Conservation (phyloP, 345 rosid species). For the Hibiscus syriacus region DNA sequence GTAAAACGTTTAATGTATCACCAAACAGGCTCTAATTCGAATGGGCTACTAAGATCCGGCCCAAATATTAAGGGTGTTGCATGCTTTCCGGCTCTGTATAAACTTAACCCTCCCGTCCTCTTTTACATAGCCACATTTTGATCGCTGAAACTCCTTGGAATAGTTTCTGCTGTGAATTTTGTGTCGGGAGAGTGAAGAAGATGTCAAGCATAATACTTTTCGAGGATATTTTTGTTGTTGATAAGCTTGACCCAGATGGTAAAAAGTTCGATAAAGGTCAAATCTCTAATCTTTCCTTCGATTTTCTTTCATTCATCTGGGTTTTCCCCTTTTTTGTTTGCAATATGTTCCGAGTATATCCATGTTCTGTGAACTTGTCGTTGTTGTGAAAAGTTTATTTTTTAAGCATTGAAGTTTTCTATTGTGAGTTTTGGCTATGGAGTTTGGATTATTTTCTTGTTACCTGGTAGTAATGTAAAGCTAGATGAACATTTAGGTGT, state of each 20-base stretch:
- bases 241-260: constrained; percentile 61
- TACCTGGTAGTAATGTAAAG: background rate
- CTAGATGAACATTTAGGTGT: background rate
- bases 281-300: background rate
- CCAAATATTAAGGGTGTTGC: background rate
- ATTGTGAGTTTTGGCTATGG: background rate
- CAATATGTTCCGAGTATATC: background rate
- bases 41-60: background rate
- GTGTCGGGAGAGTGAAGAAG: background rate
- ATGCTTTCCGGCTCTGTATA: background rate
- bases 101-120: background rate
- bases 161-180: background rate
- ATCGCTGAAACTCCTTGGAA: background rate
- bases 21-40: background rate
- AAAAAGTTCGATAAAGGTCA: constrained; percentile 81
- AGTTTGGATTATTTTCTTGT: background rate
- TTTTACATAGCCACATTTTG: background rate
- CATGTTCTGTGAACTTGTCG: too few species aligned
- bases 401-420: background rate
- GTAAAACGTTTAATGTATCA: too few species aligned
- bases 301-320: background rate
- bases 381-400: background rate
- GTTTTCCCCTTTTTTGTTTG: background rate
- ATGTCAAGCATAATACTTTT: constrained; percentile 21
- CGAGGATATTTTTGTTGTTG: constrained; percentile 69